Evolutionary conservation across 2,329 filamentous ascomycete species (phyloP), one percentile per base, ranked within the genome.

Genomic region (Penicillium sp.): DNA sequence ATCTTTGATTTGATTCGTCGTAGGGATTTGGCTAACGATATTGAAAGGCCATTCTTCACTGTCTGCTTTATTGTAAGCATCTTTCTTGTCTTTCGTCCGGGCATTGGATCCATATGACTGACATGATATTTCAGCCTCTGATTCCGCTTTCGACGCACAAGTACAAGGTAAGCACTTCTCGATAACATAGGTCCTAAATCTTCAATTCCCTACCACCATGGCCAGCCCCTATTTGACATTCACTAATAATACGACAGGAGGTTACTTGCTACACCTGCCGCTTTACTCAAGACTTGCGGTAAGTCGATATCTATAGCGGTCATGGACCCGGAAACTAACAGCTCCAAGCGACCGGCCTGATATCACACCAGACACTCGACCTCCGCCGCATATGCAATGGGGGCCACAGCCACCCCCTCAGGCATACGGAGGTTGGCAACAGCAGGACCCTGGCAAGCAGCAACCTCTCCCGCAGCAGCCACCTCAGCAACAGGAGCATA

Each of bases 11-110:
- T 35, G 3, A 33, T 6, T 4, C 8, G 4, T 43, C 2, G 3
- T 12, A 27, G 4, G 25, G 35, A 24, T 25, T 9, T 15, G 12
- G 33, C 47, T 64, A 42, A 61, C 49, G 20, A 23, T 20, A 23
- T 31, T 12, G 24, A 15, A 40, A 72, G 69, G 69, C 71, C 72
- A 1, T 75, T 70, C 58, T 75, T 75, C 48, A 75, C 73, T 20
- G 53, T 75, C 40, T 75, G 73, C 63, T 75, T 73, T 43, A 54
- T 75, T 54, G 69, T 70, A 63, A 56, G 68, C 35, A 18, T 27
- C 18, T 33, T 42, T 27, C 18, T 33, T 42, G 15, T 40, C n/a
- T 32, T 7, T n/a, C 2, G 3, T 35, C 25, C 25, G 2, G 40
- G n/a, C 12, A 42, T 23, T 35, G 18, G 15, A 9, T 33, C 27